Evolutionary conservation across 768 basidiomycete genomes (phyloP).

Genomic region (Cystobasidium onofrii): DNA sequence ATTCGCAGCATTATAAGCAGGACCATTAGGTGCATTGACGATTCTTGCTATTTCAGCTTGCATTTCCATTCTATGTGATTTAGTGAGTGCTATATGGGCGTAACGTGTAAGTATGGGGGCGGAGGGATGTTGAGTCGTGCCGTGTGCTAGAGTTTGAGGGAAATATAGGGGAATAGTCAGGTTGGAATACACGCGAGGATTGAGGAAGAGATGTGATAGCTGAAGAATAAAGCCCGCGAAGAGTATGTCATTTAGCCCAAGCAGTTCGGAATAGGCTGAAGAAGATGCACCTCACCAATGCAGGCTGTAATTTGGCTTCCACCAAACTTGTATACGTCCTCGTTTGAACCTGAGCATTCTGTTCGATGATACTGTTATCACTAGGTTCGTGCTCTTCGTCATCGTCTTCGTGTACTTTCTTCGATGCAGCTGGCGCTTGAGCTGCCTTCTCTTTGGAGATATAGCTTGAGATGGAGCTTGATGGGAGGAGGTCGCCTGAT

Average conservation of each 20-base stretch:
- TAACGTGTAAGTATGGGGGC: slow-evolving; percentile 13
- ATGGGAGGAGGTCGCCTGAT: slow-evolving; percentile 20
- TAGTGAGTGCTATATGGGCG: slow-evolving; percentile 6
- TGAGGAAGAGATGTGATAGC: slow-evolving; percentile 30
- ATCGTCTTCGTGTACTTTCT: neutral
- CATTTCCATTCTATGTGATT: slow-evolving; percentile 12
- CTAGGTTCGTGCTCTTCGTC: neutral
- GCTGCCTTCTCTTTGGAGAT: slow-evolving; percentile 16
- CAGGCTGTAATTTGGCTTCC: slow-evolving; percentile 22
- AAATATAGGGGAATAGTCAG: slow-evolving; percentile 28
- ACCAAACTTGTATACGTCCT: slow-evolving; percentile 21
- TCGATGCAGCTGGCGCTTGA: neutral
- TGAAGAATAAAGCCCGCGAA: neutral
- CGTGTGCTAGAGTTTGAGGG: slow-evolving; percentile 20
- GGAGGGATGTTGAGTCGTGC: slow-evolving; percentile 16
- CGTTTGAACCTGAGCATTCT: slow-evolving; percentile 1
- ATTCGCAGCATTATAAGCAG: neutral
- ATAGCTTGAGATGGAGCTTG: neutral
- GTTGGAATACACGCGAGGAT: slow-evolving; percentile 2
- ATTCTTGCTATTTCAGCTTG: slow-evolving; percentile 13
- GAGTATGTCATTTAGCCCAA: neutral
- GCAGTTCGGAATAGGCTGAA: neutral
- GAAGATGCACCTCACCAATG: neutral
- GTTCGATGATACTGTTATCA: slow-evolving; percentile 3
- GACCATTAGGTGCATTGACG: slow-evolving; percentile 1